phyloP scores from a whole-genome alignment of 2,329 filamentous ascomycete species.

The Stagonosporopsis rhizophila region DNA sequence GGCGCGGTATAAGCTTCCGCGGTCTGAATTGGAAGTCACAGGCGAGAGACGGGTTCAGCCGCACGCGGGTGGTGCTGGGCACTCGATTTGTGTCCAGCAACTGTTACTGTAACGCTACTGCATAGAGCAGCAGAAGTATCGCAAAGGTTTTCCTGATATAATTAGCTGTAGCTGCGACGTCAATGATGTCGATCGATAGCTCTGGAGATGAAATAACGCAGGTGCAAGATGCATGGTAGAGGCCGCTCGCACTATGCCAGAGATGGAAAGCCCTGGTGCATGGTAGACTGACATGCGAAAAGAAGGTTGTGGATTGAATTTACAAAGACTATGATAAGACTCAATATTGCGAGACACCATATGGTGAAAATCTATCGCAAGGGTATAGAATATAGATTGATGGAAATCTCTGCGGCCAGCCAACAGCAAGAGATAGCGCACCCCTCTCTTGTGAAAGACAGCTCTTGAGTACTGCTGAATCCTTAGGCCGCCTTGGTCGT shows the following conservation, averaged over 20 bases:
- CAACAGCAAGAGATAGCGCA: no score
- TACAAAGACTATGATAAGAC: conserved; percentile 3
- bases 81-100: not conserved
- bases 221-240: not conserved
- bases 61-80: conserved; percentile 14
- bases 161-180: not conserved
- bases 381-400: not conserved
- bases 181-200: not conserved
- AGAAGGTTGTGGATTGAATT: not conserved
- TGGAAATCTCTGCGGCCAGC: not conserved
- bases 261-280: not conserved
- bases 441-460: not conserved
- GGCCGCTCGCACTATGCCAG: not conserved
- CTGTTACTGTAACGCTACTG: not conserved
- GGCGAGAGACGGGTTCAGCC: conserved; percentile 21
- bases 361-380: not conserved
- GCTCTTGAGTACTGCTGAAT: not conserved
- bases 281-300: not conserved
- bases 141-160: not conserved
- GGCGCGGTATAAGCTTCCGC: not conserved
- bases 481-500: not conserved
- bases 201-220: not conserved
- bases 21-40: conserved; percentile 8
- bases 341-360: not conserved
- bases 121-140: not conserved